These are phyloP conservation scores for Penicillium flavigenum DNA, from an alignment of 495 filamentous ascomycete species.

Conservation along the genomic window DNA sequence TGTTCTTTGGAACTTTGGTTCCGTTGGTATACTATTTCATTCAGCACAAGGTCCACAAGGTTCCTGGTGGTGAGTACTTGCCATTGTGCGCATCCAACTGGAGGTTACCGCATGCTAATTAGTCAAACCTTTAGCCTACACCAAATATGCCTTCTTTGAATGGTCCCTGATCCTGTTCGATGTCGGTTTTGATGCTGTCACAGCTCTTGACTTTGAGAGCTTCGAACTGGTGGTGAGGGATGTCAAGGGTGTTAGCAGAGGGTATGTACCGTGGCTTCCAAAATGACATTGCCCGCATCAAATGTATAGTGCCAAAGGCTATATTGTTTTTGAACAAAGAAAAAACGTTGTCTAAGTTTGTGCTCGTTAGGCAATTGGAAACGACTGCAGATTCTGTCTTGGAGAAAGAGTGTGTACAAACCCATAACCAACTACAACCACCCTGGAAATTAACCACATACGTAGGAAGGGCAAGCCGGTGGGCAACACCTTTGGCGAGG, in stretches of 20 bases:
- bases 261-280: conserved; percentile 99
- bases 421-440: conserved; percentile 17
- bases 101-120: background rate
- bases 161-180: conserved; percentile 95
- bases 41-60: conserved; percentile 95
- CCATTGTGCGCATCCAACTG: background rate
- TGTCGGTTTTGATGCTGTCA: conserved; percentile 95
- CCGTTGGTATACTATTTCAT: conserved; percentile 97
- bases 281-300: conserved; percentile 59
- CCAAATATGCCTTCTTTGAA: conserved; percentile 97
- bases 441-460: conserved; percentile 38
- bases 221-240: conserved; percentile 90
- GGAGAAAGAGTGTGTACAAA: conserved; percentile 78
- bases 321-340: conserved; percentile 31
- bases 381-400: conserved; percentile 72
- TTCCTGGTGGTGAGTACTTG: conserved; percentile 79
- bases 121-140: conserved; percentile 67
- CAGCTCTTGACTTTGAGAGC: conserved; percentile 87
- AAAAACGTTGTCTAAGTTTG: conserved; percentile 48
- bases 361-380: conserved; percentile 52
- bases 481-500: conserved; percentile 64
- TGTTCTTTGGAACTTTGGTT: conserved; percentile 88
- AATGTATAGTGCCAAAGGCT: conserved; percentile 51
- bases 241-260: conserved; percentile 87
- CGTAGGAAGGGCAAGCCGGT: conserved; percentile 74